Base-by-base conservation (phyloP, 257 asterid species). In the Penstemon eatonii region DNA sequence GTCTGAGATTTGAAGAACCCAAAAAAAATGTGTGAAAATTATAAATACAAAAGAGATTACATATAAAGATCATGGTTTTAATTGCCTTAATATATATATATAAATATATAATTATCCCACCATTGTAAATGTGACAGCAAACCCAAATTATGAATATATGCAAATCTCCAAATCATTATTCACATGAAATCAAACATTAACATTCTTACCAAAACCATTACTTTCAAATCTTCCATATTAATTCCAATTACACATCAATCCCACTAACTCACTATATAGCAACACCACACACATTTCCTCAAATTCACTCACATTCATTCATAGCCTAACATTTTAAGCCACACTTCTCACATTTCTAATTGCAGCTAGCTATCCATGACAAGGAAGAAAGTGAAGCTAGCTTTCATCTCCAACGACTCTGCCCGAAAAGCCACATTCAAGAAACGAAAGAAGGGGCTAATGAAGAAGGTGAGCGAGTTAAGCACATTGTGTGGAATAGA, bases 401-500 rank as follows among this genome's bases (percentile, higher is more conserved):
- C 96, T 0, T 89, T 81, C 85, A 87, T 89, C 75, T 57, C 81
- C 25, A 86, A 83, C 78, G 94, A 86, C 71, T 84, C 96, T 0
- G 81, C 94, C 4, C 79, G 94, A 15, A 89, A 86, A 58, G 92
- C 96, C 12, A 89, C 96, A 1, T 89, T 74, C 90, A 89, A 87
- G 86, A 87, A 87, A 75, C 73, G 96, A 11, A 89, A 85, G 95
- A 87, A 89, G 43, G 95, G 95, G 5, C 68, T 90, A 40, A 82
- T 87, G 89, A 87, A 90, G 78, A 90, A 87, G 82, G 95, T 85
- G 66, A 79, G 90, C 71, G 95, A 90, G 68, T 77, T 90, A 4
- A 85, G 88, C 85, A 89, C 95, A 10, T 88, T 89, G 2, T 89
- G 96, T 46, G 96, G 96, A 2, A 85, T 89, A 61, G 93, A 85